phyloP scores from a whole-genome alignment of 768 basidiomycete species.

The Rhodotorula taiwanensis region DNA sequence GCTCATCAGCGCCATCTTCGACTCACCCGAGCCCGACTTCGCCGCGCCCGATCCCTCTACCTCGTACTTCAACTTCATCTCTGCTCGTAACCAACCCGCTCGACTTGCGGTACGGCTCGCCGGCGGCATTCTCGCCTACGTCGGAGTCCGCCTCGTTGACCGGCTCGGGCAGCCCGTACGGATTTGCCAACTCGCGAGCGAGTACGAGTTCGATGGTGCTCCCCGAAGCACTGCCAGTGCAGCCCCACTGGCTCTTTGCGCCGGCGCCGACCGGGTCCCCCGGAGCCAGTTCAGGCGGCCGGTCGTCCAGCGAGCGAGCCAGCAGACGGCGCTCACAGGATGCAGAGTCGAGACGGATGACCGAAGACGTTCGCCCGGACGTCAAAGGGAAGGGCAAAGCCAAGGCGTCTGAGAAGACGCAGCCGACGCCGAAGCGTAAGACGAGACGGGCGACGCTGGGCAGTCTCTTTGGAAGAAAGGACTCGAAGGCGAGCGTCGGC shows the following conservation, averaged over 20 bases:
- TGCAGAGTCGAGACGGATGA: background rate
- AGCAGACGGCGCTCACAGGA: background rate
- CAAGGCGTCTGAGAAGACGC: background rate
- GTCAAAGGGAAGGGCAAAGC: slow-evolving; percentile 6
- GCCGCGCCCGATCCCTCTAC: background rate
- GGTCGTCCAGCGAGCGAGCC: background rate
- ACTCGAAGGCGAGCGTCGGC: background rate
- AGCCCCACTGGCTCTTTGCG: slow-evolving; percentile 17
- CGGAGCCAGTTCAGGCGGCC: background rate
- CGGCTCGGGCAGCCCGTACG: slow-evolving; percentile 3
- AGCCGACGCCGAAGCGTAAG: slow-evolving; percentile 2
- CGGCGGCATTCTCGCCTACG: background rate
- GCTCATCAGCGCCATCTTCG: too few relatives aligned
- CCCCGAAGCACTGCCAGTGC: background rate
- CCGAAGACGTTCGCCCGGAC: background rate
- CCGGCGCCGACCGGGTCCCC: background rate
- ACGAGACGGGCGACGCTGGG: slow-evolving; percentile 26
- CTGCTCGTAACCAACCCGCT: slow-evolving; percentile 9
- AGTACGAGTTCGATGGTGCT: slow-evolving; percentile 12
- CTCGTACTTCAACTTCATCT: background rate
- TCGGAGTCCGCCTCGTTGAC: background rate
- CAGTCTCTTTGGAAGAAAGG: slow-evolving; percentile 14
- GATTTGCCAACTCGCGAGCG: background rate
- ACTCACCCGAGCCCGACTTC: background rate
- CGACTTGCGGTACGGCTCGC: background rate